Conservation (phyloP, 2,329 filamentous ascomycete species). For the Sporothrix schenckii region DNA sequence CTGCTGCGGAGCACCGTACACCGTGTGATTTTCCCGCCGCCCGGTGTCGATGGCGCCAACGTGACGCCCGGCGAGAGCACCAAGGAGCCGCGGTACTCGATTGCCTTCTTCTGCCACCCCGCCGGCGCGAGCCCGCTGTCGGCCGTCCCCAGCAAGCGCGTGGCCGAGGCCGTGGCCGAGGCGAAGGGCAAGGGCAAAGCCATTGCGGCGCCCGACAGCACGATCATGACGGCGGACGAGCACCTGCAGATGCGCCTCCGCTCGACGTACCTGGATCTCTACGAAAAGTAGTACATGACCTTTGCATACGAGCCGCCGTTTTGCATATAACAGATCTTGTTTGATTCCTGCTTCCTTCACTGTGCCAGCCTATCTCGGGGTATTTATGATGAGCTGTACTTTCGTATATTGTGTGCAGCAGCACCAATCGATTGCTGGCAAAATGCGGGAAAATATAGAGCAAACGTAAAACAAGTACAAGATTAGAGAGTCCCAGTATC, state of each 20-base stretch:
- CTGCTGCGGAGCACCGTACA: slow-evolving; percentile 87
- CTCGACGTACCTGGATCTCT: slow-evolving; percentile 61
- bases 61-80: slow-evolving; percentile 51
- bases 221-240: slow-evolving; percentile 64
- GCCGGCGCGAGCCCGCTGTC: slow-evolving; percentile 56
- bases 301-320: neutral
- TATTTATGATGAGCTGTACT: neutral
- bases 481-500: slow-evolving; percentile 16
- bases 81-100: slow-evolving; percentile 61
- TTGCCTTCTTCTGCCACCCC: slow-evolving; percentile 71
- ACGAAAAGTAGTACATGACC: slow-evolving; percentile 42
- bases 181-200: slow-evolving; percentile 31
- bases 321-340: neutral
- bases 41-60: slow-evolving; percentile 43
- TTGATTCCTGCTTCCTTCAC: neutral
- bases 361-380: neutral
- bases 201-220: slow-evolving; percentile 42
- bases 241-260: slow-evolving; percentile 64
- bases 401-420: neutral
- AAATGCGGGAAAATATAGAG: neutral
- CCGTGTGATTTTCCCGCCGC: slow-evolving; percentile 72
- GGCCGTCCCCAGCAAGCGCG: slow-evolving; percentile 63
- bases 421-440: neutral
- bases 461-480: slow-evolving; percentile 14
- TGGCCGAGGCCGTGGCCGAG: slow-evolving; percentile 48